These are phyloP conservation scores for Rusavskia elegans DNA, from an alignment of 495 filamentous ascomycete species.

Conservation along the genomic window DNA sequence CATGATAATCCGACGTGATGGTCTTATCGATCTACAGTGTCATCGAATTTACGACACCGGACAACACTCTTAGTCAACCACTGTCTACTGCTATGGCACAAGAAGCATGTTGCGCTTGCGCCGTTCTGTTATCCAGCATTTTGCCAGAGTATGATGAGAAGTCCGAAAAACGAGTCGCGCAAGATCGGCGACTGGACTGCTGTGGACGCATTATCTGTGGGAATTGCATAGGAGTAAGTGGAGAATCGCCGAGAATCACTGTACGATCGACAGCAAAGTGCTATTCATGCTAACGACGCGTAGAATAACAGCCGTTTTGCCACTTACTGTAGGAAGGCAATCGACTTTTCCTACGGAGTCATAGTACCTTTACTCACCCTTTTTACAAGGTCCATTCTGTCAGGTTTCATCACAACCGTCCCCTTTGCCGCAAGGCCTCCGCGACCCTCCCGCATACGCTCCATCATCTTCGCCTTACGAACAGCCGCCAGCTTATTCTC, in stretches of 20 bases:
- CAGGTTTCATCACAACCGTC: constrained; percentile 35
- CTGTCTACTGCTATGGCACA: constrained; percentile 2
- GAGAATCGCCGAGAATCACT: too few relatives aligned
- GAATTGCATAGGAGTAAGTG: constrained; percentile 42
- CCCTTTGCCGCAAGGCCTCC: constrained; percentile 36
- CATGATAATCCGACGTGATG: too few relatives aligned
- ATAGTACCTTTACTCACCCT: background rate
- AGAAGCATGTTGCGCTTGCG: constrained; percentile 51
- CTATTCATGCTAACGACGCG: too few relatives aligned
- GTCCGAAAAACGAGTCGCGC: constrained; percentile 36
- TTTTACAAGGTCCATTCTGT: constrained; percentile 31
- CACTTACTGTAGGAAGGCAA: constrained; percentile 38
- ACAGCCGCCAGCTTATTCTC: constrained; percentile 26
- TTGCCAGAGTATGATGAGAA: constrained; percentile 26
- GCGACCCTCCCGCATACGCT: constrained; percentile 42
- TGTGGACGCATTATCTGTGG: constrained; percentile 54
- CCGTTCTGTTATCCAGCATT: constrained; percentile 33
- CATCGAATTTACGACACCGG: too few relatives aligned
- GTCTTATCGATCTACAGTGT: too few relatives aligned
- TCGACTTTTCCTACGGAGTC: background rate
- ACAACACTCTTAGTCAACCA: too few relatives aligned
- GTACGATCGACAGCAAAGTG: too few relatives aligned
- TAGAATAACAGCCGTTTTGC: constrained; percentile 52
- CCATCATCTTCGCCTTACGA: constrained; percentile 19
- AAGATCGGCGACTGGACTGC: constrained; percentile 39